Conservation (phyloP, 805 yeast species). For the Candida silvatica region DNA sequence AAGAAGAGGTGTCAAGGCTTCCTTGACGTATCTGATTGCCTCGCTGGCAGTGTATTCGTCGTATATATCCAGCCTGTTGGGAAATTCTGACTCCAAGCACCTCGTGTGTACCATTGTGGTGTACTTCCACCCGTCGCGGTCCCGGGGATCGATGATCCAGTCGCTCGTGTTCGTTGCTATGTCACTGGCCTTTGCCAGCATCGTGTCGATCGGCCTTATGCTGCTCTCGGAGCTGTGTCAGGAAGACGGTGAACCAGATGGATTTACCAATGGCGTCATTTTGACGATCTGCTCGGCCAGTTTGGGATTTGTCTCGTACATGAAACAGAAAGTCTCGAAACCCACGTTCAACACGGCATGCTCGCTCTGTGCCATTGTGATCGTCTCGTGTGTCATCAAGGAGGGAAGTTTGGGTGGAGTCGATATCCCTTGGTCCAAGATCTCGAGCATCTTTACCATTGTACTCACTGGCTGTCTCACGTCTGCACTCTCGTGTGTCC, state of each 20-base stretch:
- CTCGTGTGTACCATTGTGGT: constrained; percentile 77
- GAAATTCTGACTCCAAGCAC: constrained; percentile 68
- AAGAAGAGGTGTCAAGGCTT: too few relatives aligned
- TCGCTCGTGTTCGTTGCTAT: constrained; percentile 52
- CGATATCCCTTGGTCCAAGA: constrained; percentile 43
- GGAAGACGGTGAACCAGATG: constrained; percentile 33
- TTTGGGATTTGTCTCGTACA: constrained; percentile 58
- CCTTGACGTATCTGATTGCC: constrained; percentile 67
- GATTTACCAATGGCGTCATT: background rate
- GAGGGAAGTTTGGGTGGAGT: constrained; percentile 63
- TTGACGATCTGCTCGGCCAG: constrained; percentile 35
- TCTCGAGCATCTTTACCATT: constrained; percentile 46
- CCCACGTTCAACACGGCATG: constrained; percentile 78
- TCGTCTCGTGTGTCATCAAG: constrained; percentile 63
- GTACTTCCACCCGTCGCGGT: constrained; percentile 75
- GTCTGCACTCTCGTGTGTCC: constrained; percentile 52
- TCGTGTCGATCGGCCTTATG: constrained; percentile 45
- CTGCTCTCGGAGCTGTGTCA: constrained; percentile 37
- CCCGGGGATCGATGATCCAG: constrained; percentile 76
- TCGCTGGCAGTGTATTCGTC: constrained; percentile 62
- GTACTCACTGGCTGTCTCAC: constrained; percentile 53
- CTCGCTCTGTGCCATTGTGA: constrained; percentile 62
- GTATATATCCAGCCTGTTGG: constrained; percentile 42
- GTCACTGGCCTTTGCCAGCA: constrained; percentile 44
- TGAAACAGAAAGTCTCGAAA: constrained; percentile 58